Evolutionary conservation across 257 asterid species (phyloP), one percentile per base, ranked within the genome.

Genomic region (Jasminum sambac): DNA sequence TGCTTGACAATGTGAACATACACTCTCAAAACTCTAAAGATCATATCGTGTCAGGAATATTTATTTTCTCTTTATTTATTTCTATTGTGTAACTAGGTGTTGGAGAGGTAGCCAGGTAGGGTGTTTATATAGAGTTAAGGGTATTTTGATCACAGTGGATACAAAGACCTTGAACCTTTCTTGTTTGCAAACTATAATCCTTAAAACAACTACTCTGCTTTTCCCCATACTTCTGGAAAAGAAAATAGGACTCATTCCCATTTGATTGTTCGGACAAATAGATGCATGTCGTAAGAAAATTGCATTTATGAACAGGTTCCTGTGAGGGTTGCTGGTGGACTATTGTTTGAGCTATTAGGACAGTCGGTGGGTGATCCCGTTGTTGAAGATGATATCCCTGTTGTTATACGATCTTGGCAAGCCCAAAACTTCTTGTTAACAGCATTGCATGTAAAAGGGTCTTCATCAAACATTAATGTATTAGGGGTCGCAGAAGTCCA

Each of bases 311-410:
- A 55, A 63, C 74, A 83, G 88, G 85, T 84, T 76, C 84, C 89
- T 1, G 86, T 81, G 23, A 84, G 86, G 73, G 86, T 81, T 64
- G 83, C 84, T 34, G 84, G 88, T 0, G 88, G 86, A 72, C 60
- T 84, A 25, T 78, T 84, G 70, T 84, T 84, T 69, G 88, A 84
- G 75, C 86, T 84, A 64, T 76, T 84, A 67, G 85, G 87, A 24
- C 87, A 80, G 41, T 76, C 88, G 6, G 84, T 76, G 6, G 83
- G 86, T 6, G 86, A 81, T 67, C 83, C 84, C 42, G 37, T 6
- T 58, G 73, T 21, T 6, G 75, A 81, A 68, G 83, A 83, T 59
- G 88, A 84, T 40, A 79, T 81, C 66, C 88, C 83, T 5, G 79
- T 84, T 48, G 82, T 84, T 30, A 13, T 84, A 30, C 83, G 85